A percentile compares a stretch with the other conserved stretches of the same genome.
phyloP scores from a whole-genome alignment of 2,329 filamentous ascomycete genomes.

The Annulohypoxylon truncatum region DNA sequence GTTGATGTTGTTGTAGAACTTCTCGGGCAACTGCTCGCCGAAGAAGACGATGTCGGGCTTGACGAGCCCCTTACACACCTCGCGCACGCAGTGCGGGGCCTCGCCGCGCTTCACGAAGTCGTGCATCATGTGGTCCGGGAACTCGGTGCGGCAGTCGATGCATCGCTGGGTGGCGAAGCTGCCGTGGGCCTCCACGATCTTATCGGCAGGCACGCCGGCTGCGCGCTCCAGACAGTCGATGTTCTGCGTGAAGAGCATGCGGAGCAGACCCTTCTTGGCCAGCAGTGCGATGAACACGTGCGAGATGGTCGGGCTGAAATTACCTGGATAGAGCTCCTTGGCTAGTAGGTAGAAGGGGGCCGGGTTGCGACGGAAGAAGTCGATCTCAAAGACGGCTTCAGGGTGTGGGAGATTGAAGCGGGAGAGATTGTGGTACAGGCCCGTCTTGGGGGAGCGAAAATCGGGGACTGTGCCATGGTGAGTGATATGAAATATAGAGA shows the following conservation, averaged over 20 bases:
- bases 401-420: conserved; percentile 87
- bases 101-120: conserved; percentile 72
- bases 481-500: conserved; percentile 18
- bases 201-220: conserved; percentile 83
- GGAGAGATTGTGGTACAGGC: conserved; percentile 91
- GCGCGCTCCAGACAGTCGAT: conserved; percentile 94
- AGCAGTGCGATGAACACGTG: conserved; percentile 90
- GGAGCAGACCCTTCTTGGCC: conserved; percentile 79
- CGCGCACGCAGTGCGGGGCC: conserved; percentile 74
- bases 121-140: conserved; percentile 79
- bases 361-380: conserved; percentile 86
- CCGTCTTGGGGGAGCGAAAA: conserved; percentile 92
- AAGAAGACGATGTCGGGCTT: conserved; percentile 98
- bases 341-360: conserved; percentile 92
- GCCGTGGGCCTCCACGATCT: conserved; percentile 93
- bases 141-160: conserved; percentile 83
- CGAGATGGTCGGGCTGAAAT: conserved; percentile 87
- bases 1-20: conserved; percentile 70
- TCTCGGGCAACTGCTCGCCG: conserved; percentile 70
- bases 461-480: conserved; percentile 78
- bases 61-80: conserved; percentile 78
- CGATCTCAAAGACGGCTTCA: conserved; percentile 94
- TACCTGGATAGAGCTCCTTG: conserved; percentile 90
- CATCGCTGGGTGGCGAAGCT: conserved; percentile 93
- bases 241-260: conserved; percentile 95